Conservation (phyloP, 805 yeast species). For the Torulaspora microellipsoides region DNA sequence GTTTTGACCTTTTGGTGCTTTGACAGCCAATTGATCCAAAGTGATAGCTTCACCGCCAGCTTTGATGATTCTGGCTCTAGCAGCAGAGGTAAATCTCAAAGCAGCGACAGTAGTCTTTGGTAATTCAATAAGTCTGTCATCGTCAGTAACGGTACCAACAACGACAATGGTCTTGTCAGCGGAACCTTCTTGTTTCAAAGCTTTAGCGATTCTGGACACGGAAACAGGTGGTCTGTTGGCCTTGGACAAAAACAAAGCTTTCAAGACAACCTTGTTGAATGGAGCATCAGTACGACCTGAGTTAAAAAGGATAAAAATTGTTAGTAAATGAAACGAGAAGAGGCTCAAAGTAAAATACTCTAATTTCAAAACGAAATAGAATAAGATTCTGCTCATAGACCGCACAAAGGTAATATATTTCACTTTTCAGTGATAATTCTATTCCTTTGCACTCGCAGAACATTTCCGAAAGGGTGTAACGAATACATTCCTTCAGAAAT, state of each 20-base stretch:
- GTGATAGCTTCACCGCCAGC: conserved; percentile 99
- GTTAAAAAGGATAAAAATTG: conserved; percentile 24
- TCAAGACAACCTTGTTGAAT: conserved; percentile 97
- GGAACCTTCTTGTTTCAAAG: conserved; percentile 78
- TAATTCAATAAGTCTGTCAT: conserved; percentile 85
- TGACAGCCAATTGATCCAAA: conserved; percentile 96
- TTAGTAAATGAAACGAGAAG: conserved; percentile 33
- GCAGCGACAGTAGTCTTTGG: conserved; percentile 99
- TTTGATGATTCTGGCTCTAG: conserved; percentile 94
- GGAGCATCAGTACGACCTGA: conserved; percentile 97
- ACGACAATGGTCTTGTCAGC: conserved; percentile 90
- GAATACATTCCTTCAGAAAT: conserved; percentile 3
- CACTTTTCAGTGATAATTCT: too few relatives aligned
- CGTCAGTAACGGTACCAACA: conserved; percentile 99
- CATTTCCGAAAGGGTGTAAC: not conserved
- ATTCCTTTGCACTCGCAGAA: conserved; percentile 39
- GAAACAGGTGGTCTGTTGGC: conserved; percentile 99
- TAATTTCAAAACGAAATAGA: conserved; percentile 6
- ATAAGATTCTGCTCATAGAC: conserved; percentile 47
- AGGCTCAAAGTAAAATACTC: conserved; percentile 13
- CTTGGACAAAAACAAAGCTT: conserved; percentile 94
- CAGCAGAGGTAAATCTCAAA: conserved; percentile 98
- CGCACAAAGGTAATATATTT: conserved; percentile 18
- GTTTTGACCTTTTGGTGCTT: conserved; percentile 99
- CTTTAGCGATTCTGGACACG: conserved; percentile 82